Base-by-base conservation (phyloP, 23 red algal genomes). In the Pyropia yezoensis region DNA sequence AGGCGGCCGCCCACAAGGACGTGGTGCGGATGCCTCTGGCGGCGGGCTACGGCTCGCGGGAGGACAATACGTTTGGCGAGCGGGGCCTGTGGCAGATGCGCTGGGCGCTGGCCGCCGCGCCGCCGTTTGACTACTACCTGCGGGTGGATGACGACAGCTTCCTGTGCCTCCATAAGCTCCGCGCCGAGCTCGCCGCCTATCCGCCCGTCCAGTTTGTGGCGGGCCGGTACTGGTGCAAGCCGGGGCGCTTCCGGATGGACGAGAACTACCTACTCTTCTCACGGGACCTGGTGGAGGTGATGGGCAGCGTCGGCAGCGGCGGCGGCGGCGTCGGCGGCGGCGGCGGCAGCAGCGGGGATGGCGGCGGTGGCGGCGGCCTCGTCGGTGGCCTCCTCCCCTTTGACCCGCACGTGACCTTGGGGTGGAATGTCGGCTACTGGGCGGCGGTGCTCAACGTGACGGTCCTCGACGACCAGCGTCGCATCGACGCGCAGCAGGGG, bases 191-290 rank as follows among this genome's bases (percentile, higher is more conserved):
- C 0, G 53, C 21, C 9, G n/a, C 19, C 14, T 49, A 33, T 4
- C 78, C 72, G n/a, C 32, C 33, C 18, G 14, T 9, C 49, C 75
- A 85, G 53, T 87, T 95, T 21, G 85, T 95, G 70, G 79, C 73
- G 89, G 89, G 89, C 24, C 65, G 75, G 27, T 95, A 77, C 47
- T 95, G 89, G 89, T 95, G 89, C 71, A 71, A 71, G 54, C 53
- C 69, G 52, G 89, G 83, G 47, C 33, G 89, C 23, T 75, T 80
- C 67, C 77, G 83, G 18, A 71, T 79, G 12, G 89, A 95, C 65
- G 89, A 95, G 73, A 95, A 85, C 75, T 95, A 85, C 51, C 79
- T 95, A 71, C 65, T 95, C 1, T 87, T 95, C 70, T 85, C 89
- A 20, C 0, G 23, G 6, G 89, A 95, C 34, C 57, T 95, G 7